Conservation (phyloP, 345 rosid genomes). For the Eucalyptus cloeziana region DNA sequence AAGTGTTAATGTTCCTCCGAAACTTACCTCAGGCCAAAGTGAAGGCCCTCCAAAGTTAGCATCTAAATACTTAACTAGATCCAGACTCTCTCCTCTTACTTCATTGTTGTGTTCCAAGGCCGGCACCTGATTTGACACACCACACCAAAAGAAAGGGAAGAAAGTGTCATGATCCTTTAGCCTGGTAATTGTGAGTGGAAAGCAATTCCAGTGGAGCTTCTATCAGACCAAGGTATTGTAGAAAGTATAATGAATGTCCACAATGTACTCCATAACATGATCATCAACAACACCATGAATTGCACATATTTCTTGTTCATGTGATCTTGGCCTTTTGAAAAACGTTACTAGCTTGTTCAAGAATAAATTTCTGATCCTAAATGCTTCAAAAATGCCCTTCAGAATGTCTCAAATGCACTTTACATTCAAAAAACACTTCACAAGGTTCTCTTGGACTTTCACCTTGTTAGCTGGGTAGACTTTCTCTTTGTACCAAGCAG, state of each 20-base stretch:
- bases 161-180: not conserved
- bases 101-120: slow-evolving; percentile 72
- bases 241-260: not conserved
- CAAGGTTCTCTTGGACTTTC: not conserved
- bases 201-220: not conserved
- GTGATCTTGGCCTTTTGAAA: not conserved
- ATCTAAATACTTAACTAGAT: slow-evolving; percentile 66
- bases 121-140: slow-evolving; percentile 41
- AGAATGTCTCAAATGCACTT: not conserved
- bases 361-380: not conserved
- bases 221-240: not conserved
- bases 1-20: not conserved
- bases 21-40: slow-evolving; percentile 55
- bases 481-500: slow-evolving; percentile 80
- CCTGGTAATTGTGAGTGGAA: not conserved
- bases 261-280: not conserved
- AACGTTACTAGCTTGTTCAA: not conserved
- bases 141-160: not conserved
- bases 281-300: not conserved
- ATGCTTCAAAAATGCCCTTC: not conserved
- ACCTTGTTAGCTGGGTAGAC: slow-evolving; percentile 81
- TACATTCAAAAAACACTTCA: not conserved
- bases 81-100: slow-evolving; percentile 72
- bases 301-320: not conserved
- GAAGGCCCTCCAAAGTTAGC: slow-evolving; percentile 72